These are phyloP conservation scores for Taphrina betulina DNA, from an alignment of 1,139 yeast genomes.

Conservation along the genomic window DNA sequence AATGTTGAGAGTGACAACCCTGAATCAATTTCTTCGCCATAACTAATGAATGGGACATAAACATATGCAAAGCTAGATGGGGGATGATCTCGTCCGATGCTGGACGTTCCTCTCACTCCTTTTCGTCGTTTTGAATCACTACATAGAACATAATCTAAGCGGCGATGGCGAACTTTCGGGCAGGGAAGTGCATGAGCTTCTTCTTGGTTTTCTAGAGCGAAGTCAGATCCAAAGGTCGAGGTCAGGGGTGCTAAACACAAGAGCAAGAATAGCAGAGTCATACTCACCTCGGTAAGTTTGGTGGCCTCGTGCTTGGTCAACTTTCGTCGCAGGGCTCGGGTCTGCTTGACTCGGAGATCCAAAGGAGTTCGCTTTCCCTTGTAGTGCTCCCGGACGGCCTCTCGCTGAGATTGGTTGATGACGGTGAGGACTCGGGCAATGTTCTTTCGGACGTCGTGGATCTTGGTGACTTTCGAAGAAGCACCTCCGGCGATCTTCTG, in stretches of 20 bases:
- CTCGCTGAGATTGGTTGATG: conserved; percentile 96
- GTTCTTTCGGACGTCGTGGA: conserved; percentile 83
- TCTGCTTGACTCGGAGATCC: conserved; percentile 98
- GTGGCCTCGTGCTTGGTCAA: conserved; percentile 89
- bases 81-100: too few species aligned
- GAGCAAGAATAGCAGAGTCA: conserved; percentile 16
- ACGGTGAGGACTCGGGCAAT: conserved; percentile 97
- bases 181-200: conserved; percentile 34
- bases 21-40: too few species aligned
- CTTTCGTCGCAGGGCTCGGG: conserved; percentile 99
- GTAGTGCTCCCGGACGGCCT: conserved; percentile 92
- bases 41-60: too few species aligned
- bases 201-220: conserved; percentile 60
- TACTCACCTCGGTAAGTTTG: conserved; percentile 78
- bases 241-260: conserved; percentile 13
- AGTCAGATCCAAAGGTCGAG: background rate
- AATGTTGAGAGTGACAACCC: too few species aligned
- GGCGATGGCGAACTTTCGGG: conserved; percentile 29
- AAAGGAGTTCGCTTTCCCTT: conserved; percentile 93
- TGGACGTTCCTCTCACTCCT: too few species aligned
- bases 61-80: too few species aligned
- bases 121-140: too few species aligned
- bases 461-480: conserved; percentile 78
- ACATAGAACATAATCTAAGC: too few species aligned
- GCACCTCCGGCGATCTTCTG: conserved; percentile 81